Evolutionary conservation across 2,329 filamentous ascomycete species (phyloP).

Genomic region (Ophiocordyceps camponoti-rufipedis): DNA sequence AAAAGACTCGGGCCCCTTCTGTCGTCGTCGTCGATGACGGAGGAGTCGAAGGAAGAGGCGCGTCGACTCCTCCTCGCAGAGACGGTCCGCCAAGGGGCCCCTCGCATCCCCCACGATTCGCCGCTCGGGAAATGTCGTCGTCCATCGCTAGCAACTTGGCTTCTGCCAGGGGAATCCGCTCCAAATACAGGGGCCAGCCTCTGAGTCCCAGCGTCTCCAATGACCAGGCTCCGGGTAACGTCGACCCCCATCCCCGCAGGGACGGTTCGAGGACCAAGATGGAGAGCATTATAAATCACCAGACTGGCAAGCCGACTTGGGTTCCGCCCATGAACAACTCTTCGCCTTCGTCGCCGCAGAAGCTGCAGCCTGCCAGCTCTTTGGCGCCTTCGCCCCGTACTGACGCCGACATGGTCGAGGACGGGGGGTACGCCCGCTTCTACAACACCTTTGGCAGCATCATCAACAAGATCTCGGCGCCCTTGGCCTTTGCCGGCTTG

Average conservation of each 20-base stretch:
- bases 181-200: slow-evolving; percentile 45
- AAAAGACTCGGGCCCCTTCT: not conserved
- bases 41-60: not conserved
- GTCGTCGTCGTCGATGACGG: not conserved
- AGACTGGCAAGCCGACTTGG: slow-evolving; percentile 33
- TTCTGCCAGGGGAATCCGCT: slow-evolving; percentile 63
- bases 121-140: slow-evolving; percentile 52
- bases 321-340: slow-evolving; percentile 19
- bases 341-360: slow-evolving; percentile 7
- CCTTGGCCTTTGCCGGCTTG: slow-evolving; percentile 80
- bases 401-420: slow-evolving; percentile 18
- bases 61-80: slow-evolving; percentile 1
- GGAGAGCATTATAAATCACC: slow-evolving; percentile 35
- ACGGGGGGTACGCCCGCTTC: slow-evolving; percentile 77
- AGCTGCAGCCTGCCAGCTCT: slow-evolving; percentile 6
- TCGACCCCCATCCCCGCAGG: slow-evolving; percentile 37
- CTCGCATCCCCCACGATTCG: slow-evolving; percentile 27
- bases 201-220: slow-evolving; percentile 56
- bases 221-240: slow-evolving; percentile 53
- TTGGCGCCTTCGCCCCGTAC: slow-evolving; percentile 10
- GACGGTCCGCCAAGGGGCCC: slow-evolving; percentile 11
- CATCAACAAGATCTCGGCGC: slow-evolving; percentile 76
- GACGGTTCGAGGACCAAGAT: slow-evolving; percentile 33
- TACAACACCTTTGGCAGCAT: slow-evolving; percentile 83
- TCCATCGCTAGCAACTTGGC: slow-evolving; percentile 82